phyloP scores from a whole-genome alignment of 108 stramenopile species.

The Seminavis robusta region DNA sequence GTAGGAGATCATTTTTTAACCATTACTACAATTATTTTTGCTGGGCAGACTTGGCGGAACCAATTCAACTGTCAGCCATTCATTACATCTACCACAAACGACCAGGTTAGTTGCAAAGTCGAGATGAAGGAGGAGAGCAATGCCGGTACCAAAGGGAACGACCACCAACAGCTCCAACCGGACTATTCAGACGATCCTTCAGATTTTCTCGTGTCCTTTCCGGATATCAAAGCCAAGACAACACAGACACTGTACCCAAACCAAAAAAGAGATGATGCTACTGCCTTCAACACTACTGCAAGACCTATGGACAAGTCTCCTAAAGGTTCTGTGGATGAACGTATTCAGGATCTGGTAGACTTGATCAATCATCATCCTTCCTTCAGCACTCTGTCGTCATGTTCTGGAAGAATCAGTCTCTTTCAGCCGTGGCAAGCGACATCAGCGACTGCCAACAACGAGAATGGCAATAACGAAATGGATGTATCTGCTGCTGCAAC shows the following conservation, averaged over 20 bases:
- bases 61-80: too few relatives aligned
- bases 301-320: slow-evolving; percentile 64
- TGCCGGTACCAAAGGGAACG: too few relatives aligned
- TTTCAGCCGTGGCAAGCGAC: slow-evolving; percentile 64
- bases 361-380: slow-evolving; percentile 73
- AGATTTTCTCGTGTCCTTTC: slow-evolving; percentile 39
- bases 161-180: too few relatives aligned
- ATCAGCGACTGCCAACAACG: background rate
- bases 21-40: too few relatives aligned
- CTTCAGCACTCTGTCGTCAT: slow-evolving; percentile 75
- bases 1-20: too few relatives aligned
- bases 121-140: too few relatives aligned
- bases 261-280: background rate
- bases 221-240: slow-evolving; percentile 34
- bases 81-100: too few relatives aligned
- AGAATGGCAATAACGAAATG: background rate
- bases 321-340: slow-evolving; percentile 80
- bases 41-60: too few relatives aligned
- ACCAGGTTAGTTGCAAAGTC: too few relatives aligned
- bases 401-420: slow-evolving; percentile 78
- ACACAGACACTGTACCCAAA: slow-evolving; percentile 17
- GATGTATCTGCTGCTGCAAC: slow-evolving; percentile 1
- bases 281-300: background rate
- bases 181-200: background rate
- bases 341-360: slow-evolving; percentile 65